Conservation (phyloP, 1,284 basidiomycete genomes). For the Mycena sp. region DNA sequence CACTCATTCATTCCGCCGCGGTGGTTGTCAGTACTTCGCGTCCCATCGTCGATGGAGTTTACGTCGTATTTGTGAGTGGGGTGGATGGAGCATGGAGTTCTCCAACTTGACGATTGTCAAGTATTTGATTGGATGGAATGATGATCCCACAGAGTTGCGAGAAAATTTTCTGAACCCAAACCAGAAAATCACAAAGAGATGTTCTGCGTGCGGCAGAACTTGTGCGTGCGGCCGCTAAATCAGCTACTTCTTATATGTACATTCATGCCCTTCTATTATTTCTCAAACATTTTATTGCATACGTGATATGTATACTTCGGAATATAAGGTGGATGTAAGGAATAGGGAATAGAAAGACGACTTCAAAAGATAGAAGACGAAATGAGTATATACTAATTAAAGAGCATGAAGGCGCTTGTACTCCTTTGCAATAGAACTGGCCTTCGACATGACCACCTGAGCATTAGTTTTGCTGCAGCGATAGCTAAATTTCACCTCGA, state of each 20-base stretch:
- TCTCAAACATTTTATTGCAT: neutral
- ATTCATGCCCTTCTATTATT: no score
- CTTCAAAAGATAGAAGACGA: neutral
- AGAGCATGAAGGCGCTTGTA: slow-evolving; percentile 13
- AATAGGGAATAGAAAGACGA: neutral
- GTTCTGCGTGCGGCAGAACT: slow-evolving; percentile 39
- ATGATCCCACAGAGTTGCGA: slow-evolving; percentile 23
- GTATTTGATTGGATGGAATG: slow-evolving; percentile 33
- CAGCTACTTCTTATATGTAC: neutral
- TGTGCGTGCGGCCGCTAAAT: slow-evolving; percentile 36
- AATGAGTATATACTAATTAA: slow-evolving; percentile 1
- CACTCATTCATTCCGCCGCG: slow-evolving; percentile 38
- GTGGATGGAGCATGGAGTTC: slow-evolving; percentile 34
- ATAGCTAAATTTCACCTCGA: slow-evolving; percentile 22
- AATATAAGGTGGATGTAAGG: neutral
- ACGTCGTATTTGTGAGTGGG: slow-evolving; percentile 34
- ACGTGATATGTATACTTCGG: neutral
- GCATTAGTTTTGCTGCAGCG: slow-evolving; percentile 6
- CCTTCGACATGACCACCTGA: slow-evolving; percentile 16
- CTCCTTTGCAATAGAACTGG: slow-evolving; percentile 24
- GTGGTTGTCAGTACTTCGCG: slow-evolving; percentile 34
- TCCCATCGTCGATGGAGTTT: slow-evolving; percentile 28
- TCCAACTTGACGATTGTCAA: slow-evolving; percentile 33
- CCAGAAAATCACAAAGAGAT: slow-evolving; percentile 14
- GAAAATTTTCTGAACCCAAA: slow-evolving; percentile 34